Evolutionary conservation across 345 rosid genomes (phyloP), one percentile per base, ranked within the genome.

Genomic region (Euphorbia tirucalli): DNA sequence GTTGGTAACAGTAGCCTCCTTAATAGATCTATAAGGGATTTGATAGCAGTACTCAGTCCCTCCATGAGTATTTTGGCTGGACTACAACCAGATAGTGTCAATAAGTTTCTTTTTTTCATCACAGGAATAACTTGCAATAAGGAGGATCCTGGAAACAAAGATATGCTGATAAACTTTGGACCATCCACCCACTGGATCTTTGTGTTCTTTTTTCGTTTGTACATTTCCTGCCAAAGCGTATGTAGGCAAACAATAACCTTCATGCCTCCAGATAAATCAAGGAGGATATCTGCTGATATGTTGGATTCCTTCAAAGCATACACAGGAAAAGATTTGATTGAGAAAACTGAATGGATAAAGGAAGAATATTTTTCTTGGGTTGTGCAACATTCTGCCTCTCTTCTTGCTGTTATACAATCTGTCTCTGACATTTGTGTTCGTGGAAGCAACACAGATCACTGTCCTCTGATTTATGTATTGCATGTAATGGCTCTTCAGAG

Each of bases 331-430:
- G 93, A 89, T 77, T 83, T 83, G 87, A 77, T 84, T 74, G 89
- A 86, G 81, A 88, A 79, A 71, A 85, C 82, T 67, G 85, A 77
- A 28, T 90, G 91, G 96, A 73, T 70, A 28, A 59, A 80, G 63
- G 87, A 86, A 27, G 92, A 89, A 69, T 92, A 95, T 69, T 95
- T 95, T 83, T 89, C 92, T 65, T 89, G 85, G 93, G 82, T 88
- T 73, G 70, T 65, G 66, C 85, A 83, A 55, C 82, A 89, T 71
- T 83, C 97, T 32, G 86, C 85, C 35, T 84, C 96, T 73, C 87
- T 95, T 79, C 84, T 79, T 76, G 82, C 70, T 65, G 78, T 89
- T 73, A 85, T 90, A 65, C 79, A 81, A 44, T 86, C 82, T 65
- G 66, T 88, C 75, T 88, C 85, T 37, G 73, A 79, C 65, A 37